A percentile compares a stretch with the other conserved stretches of the same genome.
phyloP scores from a whole-genome alignment of 202 grass and related monocot species.

The Brachypodium distachyon region DNA sequence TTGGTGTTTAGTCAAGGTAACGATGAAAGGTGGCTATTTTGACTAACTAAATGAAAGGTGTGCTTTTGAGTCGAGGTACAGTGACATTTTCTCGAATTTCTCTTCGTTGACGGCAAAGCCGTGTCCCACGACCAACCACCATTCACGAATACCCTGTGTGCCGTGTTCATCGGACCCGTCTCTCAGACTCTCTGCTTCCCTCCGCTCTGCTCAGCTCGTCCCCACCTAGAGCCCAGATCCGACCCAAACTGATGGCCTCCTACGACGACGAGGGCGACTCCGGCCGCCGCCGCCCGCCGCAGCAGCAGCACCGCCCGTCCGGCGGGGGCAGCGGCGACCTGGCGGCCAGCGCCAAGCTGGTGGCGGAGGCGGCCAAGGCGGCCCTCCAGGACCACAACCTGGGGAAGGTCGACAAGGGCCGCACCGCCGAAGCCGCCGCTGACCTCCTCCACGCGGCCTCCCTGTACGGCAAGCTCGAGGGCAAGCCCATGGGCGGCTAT shows the following conservation, averaged over 20 bases:
- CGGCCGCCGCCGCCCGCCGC: background rate
- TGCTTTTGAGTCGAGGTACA: too few species aligned
- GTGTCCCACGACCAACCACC: background rate
- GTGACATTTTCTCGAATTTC: too few species aligned
- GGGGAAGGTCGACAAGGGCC: conserved; percentile 75
- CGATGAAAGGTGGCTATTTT: too few species aligned
- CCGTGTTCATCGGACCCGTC: background rate
- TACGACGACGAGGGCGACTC: conserved; percentile 29
- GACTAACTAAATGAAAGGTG: too few species aligned
- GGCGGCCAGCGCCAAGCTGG: conserved; percentile 59
- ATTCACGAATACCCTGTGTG: background rate
- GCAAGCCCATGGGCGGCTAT: conserved; percentile 55
- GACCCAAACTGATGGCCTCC: conserved; percentile 35
- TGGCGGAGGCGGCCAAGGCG: conserved; percentile 55
- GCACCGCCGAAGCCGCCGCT: conserved; percentile 45
- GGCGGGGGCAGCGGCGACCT: conserved; percentile 35
- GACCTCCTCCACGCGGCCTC: conserved; percentile 71
- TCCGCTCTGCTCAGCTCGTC: background rate
- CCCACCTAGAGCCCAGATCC: background rate
- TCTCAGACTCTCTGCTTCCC: too few species aligned
- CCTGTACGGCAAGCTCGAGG: conserved; percentile 69
- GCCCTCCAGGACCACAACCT: conserved; percentile 42
- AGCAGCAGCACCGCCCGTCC: conserved; percentile 19
- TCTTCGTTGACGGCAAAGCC: too few species aligned
- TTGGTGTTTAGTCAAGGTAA: too few species aligned